Base-by-base conservation (phyloP, 2,329 filamentous ascomycete genomes). In the Drechslerella coelobrocha region DNA sequence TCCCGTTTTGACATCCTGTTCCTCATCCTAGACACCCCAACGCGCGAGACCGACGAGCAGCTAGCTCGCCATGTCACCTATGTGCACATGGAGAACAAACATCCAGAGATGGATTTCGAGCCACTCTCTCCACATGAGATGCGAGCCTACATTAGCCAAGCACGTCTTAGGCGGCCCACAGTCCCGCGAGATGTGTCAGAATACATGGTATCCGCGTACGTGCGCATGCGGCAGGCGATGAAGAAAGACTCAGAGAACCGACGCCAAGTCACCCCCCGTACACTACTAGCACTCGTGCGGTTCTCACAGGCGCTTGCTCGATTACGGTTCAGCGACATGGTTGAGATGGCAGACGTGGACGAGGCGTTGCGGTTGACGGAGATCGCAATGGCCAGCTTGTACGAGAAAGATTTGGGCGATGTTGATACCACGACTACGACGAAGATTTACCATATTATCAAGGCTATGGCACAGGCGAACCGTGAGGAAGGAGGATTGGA, bases 1-100 rank as follows among this genome's bases (percentile, higher is more conserved):
- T 97, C 93, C 68, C 91, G 94, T 85, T 99, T 99, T 80, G 94
- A 99, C 79, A 85, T 99, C 75, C 86, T 99, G 75, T 99, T 97
- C 84, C 84, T 99, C 50, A 92, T 99, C 76, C 89, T 99, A 68
- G 94, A 99, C 81, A 96, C 91, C 37, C 93, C 94, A 1, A 88
- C 88, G 17, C 89, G 92, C 73, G 94, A 99, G 75, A 85, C 86
- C 0, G 94, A 99, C 77, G 92, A 95, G 77, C 91, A 96, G 80
- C 86, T 99, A 21, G 94, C 94, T 72, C 91, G 90, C 80, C 94
- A 99, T 83, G 94, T 99, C 74, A 89, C 94, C 29, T 90, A 92
- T 78, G 94, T 99, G 53, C 94, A 99, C 82, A 99, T 97, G 89
- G 88, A 97, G 83, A 94, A 89, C 81, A 88, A 86, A 61, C 94